These are phyloP conservation scores for Lyophyllum atratum DNA, from an alignment of 768 basidiomycete species.

Conservation along the genomic window DNA sequence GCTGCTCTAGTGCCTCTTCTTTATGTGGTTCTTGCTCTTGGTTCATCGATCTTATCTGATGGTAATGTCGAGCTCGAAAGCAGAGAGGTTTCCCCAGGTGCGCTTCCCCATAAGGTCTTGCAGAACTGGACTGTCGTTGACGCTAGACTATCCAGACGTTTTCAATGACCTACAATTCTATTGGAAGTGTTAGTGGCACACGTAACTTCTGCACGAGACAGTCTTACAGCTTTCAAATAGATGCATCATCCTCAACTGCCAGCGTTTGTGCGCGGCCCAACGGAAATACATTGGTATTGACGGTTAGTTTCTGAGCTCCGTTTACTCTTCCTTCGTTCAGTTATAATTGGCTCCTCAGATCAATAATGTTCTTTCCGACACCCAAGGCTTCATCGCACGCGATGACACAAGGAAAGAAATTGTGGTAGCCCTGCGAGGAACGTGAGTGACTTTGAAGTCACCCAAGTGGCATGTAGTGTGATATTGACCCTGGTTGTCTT, in stretches of 20 bases:
- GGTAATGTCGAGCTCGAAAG: not conserved
- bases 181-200: conserved; percentile 25
- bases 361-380: conserved; percentile 32
- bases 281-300: conserved; percentile 19
- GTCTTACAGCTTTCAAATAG: conserved; percentile 1
- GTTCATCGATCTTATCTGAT: not conserved
- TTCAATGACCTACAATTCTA: conserved; percentile 35
- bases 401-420: conserved; percentile 44
- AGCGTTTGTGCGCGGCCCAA: conserved; percentile 24
- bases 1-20: not conserved
- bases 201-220: not conserved
- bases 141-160: conserved; percentile 12
- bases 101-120: not conserved
- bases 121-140: no score
- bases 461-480: not conserved
- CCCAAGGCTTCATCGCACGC: conserved; percentile 46
- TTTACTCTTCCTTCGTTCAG: no score
- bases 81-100: not conserved
- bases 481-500: not conserved
- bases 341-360: no score
- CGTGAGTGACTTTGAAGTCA: conserved; percentile 20
- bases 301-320: conserved; percentile 11
- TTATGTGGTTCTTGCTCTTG: not conserved
- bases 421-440: conserved; percentile 42
- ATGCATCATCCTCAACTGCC: conserved; percentile 32